These are phyloP conservation scores for Cucumis melo DNA, from an alignment of 306 rosid species.

Conservation along the genomic window DNA sequence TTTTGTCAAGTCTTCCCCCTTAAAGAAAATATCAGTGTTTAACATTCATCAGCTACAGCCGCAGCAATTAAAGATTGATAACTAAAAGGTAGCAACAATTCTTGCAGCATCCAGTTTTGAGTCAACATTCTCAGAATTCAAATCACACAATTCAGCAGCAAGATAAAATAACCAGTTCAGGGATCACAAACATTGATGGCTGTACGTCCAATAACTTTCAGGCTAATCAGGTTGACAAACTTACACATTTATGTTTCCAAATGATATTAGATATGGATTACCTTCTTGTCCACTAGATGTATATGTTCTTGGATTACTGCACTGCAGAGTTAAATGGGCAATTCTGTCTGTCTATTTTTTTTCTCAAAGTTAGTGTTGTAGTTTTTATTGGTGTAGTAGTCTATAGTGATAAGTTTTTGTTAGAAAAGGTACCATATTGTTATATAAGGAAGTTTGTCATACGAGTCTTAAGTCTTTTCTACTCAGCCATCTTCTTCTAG, in stretches of 20 bases:
- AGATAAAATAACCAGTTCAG: conserved; percentile 29
- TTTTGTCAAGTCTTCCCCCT: neutral
- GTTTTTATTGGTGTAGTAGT: neutral
- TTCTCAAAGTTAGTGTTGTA: neutral
- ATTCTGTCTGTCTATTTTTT: neutral
- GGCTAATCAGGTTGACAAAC: conserved; percentile 43
- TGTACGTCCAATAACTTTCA: conserved; percentile 28
- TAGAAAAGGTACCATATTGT: neutral
- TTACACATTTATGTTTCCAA: neutral
- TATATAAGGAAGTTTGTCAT: neutral
- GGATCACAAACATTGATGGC: conserved; percentile 22
- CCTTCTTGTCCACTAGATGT: neutral
- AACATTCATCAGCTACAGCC: neutral
- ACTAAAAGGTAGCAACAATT: conserved; percentile 35
- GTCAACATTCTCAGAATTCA: conserved; percentile 34
- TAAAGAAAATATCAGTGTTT: neutral
- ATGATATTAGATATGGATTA: neutral
- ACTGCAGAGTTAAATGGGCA: neutral
- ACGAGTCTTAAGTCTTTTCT: neutral
- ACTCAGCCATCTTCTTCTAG: neutral
- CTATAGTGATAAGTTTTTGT: neutral
- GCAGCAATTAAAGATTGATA: conserved; percentile 20
- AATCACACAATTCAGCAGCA: conserved; percentile 30
- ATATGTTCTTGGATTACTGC: neutral
- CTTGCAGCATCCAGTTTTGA: conserved; percentile 28